Base-by-base conservation (phyloP, 163 green algal species). In the Coccomyxa subellipsoidea region DNA sequence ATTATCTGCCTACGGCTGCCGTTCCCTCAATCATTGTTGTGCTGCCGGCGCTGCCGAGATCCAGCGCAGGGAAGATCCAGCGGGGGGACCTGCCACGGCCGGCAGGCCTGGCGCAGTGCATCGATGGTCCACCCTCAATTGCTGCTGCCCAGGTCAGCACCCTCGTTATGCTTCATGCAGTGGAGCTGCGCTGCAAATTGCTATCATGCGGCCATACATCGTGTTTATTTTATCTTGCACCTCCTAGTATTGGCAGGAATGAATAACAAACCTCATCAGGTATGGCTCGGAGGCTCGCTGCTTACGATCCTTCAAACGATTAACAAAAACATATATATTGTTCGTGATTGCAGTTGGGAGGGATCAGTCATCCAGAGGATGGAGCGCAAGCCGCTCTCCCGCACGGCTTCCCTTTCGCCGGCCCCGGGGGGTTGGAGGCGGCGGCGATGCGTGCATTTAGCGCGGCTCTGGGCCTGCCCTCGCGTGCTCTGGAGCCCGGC, bases 401-500 rank as follows among this genome's bases (percentile, higher is more conserved):
- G 4, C 15, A 59, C 23, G 47, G 47, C 4, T 59, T 59, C 47
- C 47, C 47, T 18, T 59, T 27, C 47, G 23, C 15, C 47, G 47
- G 47, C 3, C 47, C 47, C 15, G 47, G 47, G 47, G 47, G 47
- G 21, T 18, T 59, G 5, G 66, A 73, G 27, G 66, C 66, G 2
- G n/a, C 29, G 27, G 66, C n/a, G 10, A 73, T 73, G 66, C 66
- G 66, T 12, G 66, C 66, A 8, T 73, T 73, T 23, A 8, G n/a
- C 10, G n/a, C 66, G 8, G 66, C 66, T n/a, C 66, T 73, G 18
- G 66, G 66, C 27, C 29, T 35, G 8, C 18, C 8, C 18, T n/a
- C 4, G 29, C 7, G n/a, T 36, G 66, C 69, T 3, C 78, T 94
- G 75, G 91, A 95, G 80, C 87, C 91, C 34, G 89, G 85, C 18